Evolutionary conservation across 805 yeast genomes (phyloP).

Genomic region (Yamadazyma kitorensis): DNA sequence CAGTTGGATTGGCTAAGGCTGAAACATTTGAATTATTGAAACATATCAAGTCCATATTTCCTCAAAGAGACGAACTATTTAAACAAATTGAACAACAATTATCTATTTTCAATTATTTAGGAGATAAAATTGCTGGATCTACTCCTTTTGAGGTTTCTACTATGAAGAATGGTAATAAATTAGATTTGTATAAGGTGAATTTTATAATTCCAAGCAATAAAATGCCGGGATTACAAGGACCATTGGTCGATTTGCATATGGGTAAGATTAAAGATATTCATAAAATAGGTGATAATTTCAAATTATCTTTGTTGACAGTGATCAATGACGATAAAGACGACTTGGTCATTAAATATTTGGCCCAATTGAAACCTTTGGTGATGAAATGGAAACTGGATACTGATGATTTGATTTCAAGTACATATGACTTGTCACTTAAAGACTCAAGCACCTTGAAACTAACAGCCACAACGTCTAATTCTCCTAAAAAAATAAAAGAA

Average conservation of each 20-base stretch:
- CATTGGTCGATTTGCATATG: constrained; percentile 13
- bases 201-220: too few species aligned
- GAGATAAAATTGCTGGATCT: neutral
- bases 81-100: constrained; percentile 2
- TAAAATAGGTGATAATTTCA: constrained; percentile 12
- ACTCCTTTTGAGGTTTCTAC: too few species aligned
- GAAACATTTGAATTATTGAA: constrained; percentile 10
- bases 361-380: constrained; percentile 27
- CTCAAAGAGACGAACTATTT: constrained; percentile 4
- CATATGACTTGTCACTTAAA: neutral
- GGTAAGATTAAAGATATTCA: constrained; percentile 14
- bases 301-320: constrained; percentile 15
- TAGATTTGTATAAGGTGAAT: too few species aligned
- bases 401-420: neutral
- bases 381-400: constrained; percentile 15
- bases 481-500: neutral
- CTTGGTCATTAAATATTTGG: constrained; percentile 13
- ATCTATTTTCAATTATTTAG: neutral
- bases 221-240: constrained; percentile 27
- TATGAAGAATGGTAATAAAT: too few species aligned
- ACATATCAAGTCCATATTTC: neutral
- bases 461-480: neutral
- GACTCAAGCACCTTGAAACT: neutral
- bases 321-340: constrained; percentile 8
- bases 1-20: constrained; percentile 1